phyloP scores from a whole-genome alignment of 352 stramenopile genomes.

The Pythium phragmitis region DNA sequence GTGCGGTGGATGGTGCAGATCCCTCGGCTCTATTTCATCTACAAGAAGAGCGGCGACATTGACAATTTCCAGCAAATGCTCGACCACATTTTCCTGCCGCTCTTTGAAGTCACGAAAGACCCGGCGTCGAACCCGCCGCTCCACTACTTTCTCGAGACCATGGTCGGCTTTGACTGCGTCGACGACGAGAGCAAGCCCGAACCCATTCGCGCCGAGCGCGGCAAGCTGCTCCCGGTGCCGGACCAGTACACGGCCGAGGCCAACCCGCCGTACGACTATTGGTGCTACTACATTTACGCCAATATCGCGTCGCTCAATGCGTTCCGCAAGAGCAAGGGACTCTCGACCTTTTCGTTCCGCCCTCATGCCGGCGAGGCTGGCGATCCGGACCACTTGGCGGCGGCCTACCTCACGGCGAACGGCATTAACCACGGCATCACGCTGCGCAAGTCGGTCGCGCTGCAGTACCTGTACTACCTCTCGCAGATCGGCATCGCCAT shows the following conservation, averaged over 20 bases:
- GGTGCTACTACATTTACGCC: conserved; percentile 97
- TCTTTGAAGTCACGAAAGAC: conserved; percentile 97
- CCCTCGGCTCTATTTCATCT: conserved; percentile 96
- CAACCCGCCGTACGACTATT: conserved; percentile 95
- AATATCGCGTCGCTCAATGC: conserved; percentile 97
- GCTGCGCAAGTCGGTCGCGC: conserved; percentile 93
- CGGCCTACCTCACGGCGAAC: conserved; percentile 88
- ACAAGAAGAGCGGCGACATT: conserved; percentile 90
- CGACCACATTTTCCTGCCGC: conserved; percentile 97
- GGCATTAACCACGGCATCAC: conserved; percentile 99
- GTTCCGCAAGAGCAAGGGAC: conserved; percentile 86
- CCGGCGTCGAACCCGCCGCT: conserved; percentile 91
- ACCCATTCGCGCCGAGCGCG: conserved; percentile 71
- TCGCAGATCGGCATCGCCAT: conserved; percentile 95
- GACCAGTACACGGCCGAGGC: conserved; percentile 87
- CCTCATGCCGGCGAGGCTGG: conserved; percentile 98
- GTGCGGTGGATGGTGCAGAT: conserved; percentile 98
- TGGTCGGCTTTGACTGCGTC: conserved; percentile 98
- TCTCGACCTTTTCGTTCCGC: conserved; percentile 96
- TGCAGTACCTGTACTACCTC: conserved; percentile 99
- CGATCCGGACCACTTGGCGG: conserved; percentile 95
- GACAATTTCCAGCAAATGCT: conserved; percentile 98
- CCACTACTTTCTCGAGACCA: conserved; percentile 91
- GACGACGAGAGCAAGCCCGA: conserved; percentile 98
- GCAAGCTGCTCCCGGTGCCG: conserved; percentile 72